Conservation (phyloP, 148 eudicot genomes). For the Nepenthes mirabilis region DNA sequence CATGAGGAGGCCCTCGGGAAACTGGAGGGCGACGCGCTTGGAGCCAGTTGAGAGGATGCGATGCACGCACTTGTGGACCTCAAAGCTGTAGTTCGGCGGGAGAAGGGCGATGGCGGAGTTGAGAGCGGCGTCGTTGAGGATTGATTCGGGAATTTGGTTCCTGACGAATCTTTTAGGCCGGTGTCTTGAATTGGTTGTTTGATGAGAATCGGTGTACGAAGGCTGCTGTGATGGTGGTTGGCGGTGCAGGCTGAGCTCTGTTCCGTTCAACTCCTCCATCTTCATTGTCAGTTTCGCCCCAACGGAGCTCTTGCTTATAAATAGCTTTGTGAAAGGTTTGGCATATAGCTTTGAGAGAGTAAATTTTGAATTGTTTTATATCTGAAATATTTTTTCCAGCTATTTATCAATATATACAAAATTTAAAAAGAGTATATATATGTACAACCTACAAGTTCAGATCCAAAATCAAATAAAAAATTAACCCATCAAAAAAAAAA, state of each 20-base stretch:
- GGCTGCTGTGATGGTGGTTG: constrained; percentile 2
- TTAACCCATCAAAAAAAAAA: too few species aligned
- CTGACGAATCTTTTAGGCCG: constrained; percentile 67
- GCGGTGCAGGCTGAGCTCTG: constrained; percentile 2
- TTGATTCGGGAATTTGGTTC: constrained; percentile 62
- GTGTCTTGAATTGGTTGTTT: constrained; percentile 12
- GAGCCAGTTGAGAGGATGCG: constrained; percentile 39
- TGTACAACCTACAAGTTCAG: too few species aligned
- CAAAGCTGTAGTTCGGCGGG: constrained; percentile 71
- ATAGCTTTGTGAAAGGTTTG: too few species aligned
- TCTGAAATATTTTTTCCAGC: too few species aligned
- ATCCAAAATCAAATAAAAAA: too few species aligned
- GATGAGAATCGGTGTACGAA: constrained; percentile 1
- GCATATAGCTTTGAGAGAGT: too few species aligned
- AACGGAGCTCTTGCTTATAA: too few species aligned
- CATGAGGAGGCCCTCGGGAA: constrained; percentile 88
- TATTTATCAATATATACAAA: too few species aligned
- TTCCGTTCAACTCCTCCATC: not conserved
- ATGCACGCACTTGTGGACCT: constrained; percentile 69
- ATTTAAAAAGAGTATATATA: too few species aligned
- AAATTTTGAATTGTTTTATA: too few species aligned
- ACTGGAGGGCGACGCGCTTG: constrained; percentile 65
- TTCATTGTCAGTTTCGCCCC: too few species aligned
- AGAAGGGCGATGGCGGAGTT: constrained; percentile 72
- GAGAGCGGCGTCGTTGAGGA: constrained; percentile 46